phyloP scores from a whole-genome alignment of 2,329 filamentous ascomycete species.

The Ophiocordyceps camponoti-saundersi region DNA sequence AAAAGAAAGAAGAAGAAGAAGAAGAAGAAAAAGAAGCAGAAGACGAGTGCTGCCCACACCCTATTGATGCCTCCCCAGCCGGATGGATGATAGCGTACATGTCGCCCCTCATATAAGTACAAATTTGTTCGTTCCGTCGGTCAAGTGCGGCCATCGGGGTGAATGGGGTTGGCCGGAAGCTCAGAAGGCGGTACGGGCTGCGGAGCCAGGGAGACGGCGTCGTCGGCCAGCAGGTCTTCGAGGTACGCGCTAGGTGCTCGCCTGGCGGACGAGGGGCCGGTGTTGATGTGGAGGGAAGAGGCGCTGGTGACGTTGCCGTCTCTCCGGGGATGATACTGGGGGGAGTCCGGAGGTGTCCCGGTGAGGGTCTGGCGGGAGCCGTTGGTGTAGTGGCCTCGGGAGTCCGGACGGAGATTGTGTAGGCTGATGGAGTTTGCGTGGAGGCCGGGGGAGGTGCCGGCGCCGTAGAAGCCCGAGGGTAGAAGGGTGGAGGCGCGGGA shows the following conservation, averaged over 20 bases:
- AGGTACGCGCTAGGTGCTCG: conserved; percentile 78
- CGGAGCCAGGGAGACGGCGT: conserved; percentile 35
- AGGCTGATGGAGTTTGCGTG: conserved; percentile 37
- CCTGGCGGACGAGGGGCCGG: conserved; percentile 35
- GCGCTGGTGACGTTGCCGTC: conserved; percentile 45
- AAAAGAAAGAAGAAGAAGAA: not conserved
- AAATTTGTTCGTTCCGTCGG: too few relatives aligned
- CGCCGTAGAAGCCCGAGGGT: conserved; percentile 80
- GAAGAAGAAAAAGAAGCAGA: not conserved
- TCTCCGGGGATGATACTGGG: conserved; percentile 30
- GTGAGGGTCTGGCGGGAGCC: conserved; percentile 24
- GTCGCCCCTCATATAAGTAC: too few relatives aligned
- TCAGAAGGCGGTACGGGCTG: conserved; percentile 15
- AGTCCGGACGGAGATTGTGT: conserved; percentile 43
- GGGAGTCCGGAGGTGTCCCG: conserved; percentile 48
- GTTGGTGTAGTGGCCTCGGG: conserved; percentile 27
- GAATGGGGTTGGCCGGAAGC: not conserved
- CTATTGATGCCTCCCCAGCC: too few relatives aligned
- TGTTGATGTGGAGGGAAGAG: conserved; percentile 48
- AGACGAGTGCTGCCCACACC: not conserved
- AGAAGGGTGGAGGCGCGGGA: conserved; percentile 66
- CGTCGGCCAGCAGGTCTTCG: conserved; percentile 75
- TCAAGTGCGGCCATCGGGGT: not conserved
- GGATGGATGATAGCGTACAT: too few relatives aligned
- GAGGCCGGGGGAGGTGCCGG: conserved; percentile 35